These are phyloP conservation scores for Camellia japonica DNA, from an alignment of 148 eudicot genomes.

Conservation along the genomic window DNA sequence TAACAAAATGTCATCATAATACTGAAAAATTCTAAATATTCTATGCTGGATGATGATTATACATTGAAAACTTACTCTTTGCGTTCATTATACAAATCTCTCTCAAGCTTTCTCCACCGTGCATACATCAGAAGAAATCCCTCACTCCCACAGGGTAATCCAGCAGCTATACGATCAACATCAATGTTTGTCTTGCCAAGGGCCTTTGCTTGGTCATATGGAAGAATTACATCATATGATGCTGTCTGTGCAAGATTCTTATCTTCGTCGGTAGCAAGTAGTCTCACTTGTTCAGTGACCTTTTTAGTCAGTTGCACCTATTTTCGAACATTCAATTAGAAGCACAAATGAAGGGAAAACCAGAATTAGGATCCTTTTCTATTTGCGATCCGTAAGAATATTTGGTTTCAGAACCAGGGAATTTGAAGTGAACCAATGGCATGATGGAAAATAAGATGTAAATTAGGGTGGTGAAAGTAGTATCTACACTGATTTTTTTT, in stretches of 20 bases:
- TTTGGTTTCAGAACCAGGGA: not conserved
- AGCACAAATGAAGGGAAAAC: constrained; percentile 3
- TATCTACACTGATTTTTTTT: not conserved
- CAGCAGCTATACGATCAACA: constrained; percentile 94
- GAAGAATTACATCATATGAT: constrained; percentile 72
- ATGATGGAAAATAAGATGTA: not conserved
- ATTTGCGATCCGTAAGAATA: not conserved
- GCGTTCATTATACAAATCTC: constrained; percentile 91
- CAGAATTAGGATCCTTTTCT: not conserved
- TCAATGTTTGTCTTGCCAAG: constrained; percentile 94
- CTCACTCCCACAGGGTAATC: constrained; percentile 96
- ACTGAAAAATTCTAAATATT: not conserved
- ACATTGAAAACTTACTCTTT: constrained; percentile 60
- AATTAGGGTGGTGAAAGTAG: constrained; percentile 1
- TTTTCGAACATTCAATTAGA: not conserved
- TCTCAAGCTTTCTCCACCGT: constrained; percentile 96
- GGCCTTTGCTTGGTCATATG: constrained; percentile 98
- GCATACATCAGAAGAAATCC: constrained; percentile 99
- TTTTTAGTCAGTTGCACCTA: constrained; percentile 84
- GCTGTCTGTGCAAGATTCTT: constrained; percentile 66
- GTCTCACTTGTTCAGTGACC: constrained; percentile 91
- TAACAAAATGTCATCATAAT: not conserved
- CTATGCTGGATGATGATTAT: not conserved
- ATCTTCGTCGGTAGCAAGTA: constrained; percentile 76
- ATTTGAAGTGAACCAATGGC: not conserved